Percentiles rank a stretch among this genome's conserved stretches.
These are phyloP conservation scores for Rhipidocladum racemiflorum DNA, from an alignment of 176 grass and related monocot species.

Conservation along the genomic window DNA sequence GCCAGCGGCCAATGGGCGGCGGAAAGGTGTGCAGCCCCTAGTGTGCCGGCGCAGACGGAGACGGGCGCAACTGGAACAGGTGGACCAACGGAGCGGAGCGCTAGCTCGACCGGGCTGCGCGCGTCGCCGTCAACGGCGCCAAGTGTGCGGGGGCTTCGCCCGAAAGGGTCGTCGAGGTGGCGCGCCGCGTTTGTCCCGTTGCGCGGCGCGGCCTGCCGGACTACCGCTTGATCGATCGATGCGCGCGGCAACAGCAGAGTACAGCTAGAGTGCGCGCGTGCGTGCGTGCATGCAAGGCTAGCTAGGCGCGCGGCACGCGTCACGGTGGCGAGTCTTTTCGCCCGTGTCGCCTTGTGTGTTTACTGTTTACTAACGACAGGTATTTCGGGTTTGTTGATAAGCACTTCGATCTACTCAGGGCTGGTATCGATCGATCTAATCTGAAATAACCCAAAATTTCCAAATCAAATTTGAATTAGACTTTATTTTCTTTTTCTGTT, in stretches of 20 bases:
- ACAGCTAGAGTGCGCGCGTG: neutral
- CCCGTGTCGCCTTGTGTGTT: neutral
- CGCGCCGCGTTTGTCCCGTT: conserved; percentile 38
- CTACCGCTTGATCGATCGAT: neutral
- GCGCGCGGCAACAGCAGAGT: neutral
- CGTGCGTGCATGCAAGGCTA: neutral
- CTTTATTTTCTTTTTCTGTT: no score
- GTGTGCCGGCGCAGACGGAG: neutral
- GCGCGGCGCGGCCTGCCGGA: neutral
- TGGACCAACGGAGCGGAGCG: conserved; percentile 7
- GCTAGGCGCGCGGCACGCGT: neutral
- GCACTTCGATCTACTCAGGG: no score
- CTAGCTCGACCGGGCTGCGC: neutral
- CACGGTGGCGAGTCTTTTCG: neutral
- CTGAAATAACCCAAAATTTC: no score
- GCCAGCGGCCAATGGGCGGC: conserved; percentile 19
- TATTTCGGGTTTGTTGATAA: no score
- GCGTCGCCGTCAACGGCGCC: conserved; percentile 36
- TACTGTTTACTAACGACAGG: neutral
- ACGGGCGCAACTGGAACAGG: conserved; percentile 22
- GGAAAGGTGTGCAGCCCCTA: conserved; percentile 24
- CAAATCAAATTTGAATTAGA: no score
- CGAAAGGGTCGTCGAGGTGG: conserved; percentile 40
- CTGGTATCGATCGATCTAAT: no score
- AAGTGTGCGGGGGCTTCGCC: conserved; percentile 31